Base-by-base conservation (phyloP, 495 filamentous ascomycete genomes). In the Xylaria intraflava region DNA sequence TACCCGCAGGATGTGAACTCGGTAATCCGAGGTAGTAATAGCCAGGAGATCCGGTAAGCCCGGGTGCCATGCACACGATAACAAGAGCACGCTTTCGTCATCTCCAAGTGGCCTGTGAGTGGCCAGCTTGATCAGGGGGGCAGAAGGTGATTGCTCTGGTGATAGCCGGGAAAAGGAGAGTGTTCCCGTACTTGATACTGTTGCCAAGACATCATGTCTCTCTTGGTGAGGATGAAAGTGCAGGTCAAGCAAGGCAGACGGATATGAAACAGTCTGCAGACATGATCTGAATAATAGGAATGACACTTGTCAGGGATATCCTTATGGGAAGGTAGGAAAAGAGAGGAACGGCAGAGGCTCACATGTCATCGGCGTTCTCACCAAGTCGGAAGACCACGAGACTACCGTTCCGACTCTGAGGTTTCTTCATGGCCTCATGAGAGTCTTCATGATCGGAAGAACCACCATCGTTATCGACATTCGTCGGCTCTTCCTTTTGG, bases 191-290 rank as follows among this genome's bases (percentile, higher is more conserved):
- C 88, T 93, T 9, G 82, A 84, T 9, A 89, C 87, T 26, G 84
- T 80, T 8, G 80, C 88, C 26, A 93, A 73, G 12, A 81, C 63
- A 24, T 70, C 69, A 12, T 71, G 69, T n/a, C 71, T 60, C 24
- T 65, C 69, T 17, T 51, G 43, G 36, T 70, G 64, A 6, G 82
- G 83, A 53, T 83, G 82, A 67, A 96, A 96, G 53, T 88, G 86
- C 20, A 96, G 77, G 64, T 97, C 92, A 39, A 97, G 81, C 20
- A 96, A 76, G 19, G 89, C 90, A 58, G 80, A 85, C 36, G 78
- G 78, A 30, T 83, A 77, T 2, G 74, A 65, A 24, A 84, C 47
- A 1, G 75, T 81, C 53, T 82, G 74, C 22, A 75, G 38, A 44
- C 62, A 66, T 1, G 57, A 60, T 64, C 73, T 76, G 47, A 31